A percentile compares a stretch with the other conserved stretches of the same genome.
Evolutionary conservation across 805 yeast species (phyloP).

Genomic region (Saccharomyces kudriavzevii): DNA sequence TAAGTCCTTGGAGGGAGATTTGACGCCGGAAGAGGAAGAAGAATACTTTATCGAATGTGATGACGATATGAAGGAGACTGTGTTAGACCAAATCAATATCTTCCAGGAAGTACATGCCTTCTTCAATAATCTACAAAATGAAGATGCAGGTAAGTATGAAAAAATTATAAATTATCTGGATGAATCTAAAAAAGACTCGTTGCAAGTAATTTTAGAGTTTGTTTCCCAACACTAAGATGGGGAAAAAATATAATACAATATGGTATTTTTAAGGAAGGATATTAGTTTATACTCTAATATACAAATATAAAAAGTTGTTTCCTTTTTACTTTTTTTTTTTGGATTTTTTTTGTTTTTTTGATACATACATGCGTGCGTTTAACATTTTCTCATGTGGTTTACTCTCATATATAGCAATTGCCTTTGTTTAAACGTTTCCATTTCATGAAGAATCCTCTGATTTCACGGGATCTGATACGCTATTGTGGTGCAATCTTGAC

Average conservation of each 20-base stretch:
- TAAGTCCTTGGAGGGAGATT: constrained; percentile 34
- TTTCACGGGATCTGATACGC: constrained; percentile 2
- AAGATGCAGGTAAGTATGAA: constrained; percentile 40
- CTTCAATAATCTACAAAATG: constrained; percentile 40
- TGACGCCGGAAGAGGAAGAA: constrained; percentile 33
- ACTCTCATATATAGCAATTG: constrained; percentile 3
- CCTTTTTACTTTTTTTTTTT: not conserved
- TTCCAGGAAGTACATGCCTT: constrained; percentile 56
- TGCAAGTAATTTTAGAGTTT: constrained; percentile 28
- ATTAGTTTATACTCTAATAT: not conserved
- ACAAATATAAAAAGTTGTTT: not conserved
- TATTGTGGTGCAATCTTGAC: constrained; percentile 44
- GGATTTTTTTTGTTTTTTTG: not conserved
- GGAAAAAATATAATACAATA: not conserved
- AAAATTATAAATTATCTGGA: constrained; percentile 23
- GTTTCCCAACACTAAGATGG: constrained; percentile 19
- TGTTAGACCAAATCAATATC: constrained; percentile 68
- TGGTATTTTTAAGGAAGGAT: not conserved
- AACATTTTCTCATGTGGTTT: not conserved
- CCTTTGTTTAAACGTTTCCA: not conserved
- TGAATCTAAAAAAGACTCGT: constrained; percentile 25
- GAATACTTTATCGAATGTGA: constrained; percentile 55
- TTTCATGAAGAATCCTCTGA: constrained; percentile 1
- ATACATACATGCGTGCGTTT: not conserved
- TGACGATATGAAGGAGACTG: constrained; percentile 70